Base-by-base conservation (phyloP, 2,329 filamentous ascomycete species). In the Davidsoniella virescens region DNA sequence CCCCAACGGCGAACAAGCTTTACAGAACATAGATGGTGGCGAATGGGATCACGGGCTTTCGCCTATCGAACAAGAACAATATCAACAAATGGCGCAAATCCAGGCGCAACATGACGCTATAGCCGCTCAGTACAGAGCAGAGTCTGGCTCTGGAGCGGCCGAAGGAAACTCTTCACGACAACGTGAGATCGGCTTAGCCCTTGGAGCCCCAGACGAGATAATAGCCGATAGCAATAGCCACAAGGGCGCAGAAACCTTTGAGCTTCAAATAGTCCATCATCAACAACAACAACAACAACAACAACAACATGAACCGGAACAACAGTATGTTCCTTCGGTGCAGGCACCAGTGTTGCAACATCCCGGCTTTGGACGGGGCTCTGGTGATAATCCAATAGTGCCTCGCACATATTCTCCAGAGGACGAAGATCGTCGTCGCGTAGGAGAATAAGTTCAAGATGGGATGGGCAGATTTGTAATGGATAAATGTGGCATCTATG, bases 261-360 rank as follows among this genome's bases (percentile, higher is more conserved):
- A 76, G 61, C 60, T 75, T 58, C 64, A 68, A 26, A 63, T 69
- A 50, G 70, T 72, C 0, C 63, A 69, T 29, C 60, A 59, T 42
- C 62, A 60, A 18, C 63, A 59, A 3, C 62, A 59, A 23, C 55
- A 17, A 26, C 50, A 43, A 43, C 51, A 16, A 50, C 46, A 20
- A 54, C 48, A 5, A 38, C 52, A 6, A 39, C 8, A 9, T 56
- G 48, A 54, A 5, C 42, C 18, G 4, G 47, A 52, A 45, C 44
- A 59, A 47, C 54, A 33, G 6, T 33, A 9, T 33, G 26, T 33
- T 33, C 8, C 26, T 33, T 33, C 26, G 8, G 26, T 33, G 26
- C 26, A 66, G 46, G 62, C 69, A 3, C 70, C 71, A 0, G 59
- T 68, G 20, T 58, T 73, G 39, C 62, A 63, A 20, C 71, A 73